These are phyloP conservation scores for Forsythia viridissima DNA, from an alignment of 257 asterid genomes.

Conservation along the genomic window DNA sequence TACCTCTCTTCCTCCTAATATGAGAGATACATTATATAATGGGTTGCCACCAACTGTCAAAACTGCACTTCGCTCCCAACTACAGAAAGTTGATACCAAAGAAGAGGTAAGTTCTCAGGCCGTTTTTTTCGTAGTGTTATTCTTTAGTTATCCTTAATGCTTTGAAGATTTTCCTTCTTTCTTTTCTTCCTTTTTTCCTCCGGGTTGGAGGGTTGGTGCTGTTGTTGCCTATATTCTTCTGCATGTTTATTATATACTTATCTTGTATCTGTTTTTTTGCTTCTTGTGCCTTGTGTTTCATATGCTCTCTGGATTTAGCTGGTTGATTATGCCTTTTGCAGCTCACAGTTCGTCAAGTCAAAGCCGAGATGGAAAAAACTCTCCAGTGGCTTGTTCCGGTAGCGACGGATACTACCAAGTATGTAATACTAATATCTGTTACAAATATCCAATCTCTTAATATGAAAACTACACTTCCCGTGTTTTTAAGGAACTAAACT, in stretches of 20 bases:
- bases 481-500: not conserved
- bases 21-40: slow-evolving; percentile 80
- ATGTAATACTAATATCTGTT: slow-evolving; percentile 17
- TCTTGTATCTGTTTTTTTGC: not conserved
- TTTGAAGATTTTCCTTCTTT: not conserved
- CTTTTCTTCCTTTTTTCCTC: not conserved
- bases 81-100: slow-evolving; percentile 47
- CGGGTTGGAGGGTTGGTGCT: not conserved
- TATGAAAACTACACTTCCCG: not conserved
- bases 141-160: not conserved
- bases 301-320: slow-evolving; percentile 18
- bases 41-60: slow-evolving; percentile 82
- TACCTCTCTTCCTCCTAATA: slow-evolving; percentile 91
- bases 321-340: slow-evolving; percentile 39
- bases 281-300: slow-evolving; percentile 11
- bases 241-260: not conserved
- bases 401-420: slow-evolving; percentile 90
- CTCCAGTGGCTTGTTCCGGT: slow-evolving; percentile 98
- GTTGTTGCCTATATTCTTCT: not conserved
- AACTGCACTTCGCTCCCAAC: slow-evolving; percentile 57
- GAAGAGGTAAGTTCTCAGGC: slow-evolving; percentile 55
- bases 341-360: slow-evolving; percentile 78
- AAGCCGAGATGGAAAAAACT: slow-evolving; percentile 92
- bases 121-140: slow-evolving; percentile 8
- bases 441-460: not conserved